These are phyloP conservation scores for Tylopilus sp. DNA, from an alignment of 1,284 basidiomycete genomes.

Conservation along the genomic window DNA sequence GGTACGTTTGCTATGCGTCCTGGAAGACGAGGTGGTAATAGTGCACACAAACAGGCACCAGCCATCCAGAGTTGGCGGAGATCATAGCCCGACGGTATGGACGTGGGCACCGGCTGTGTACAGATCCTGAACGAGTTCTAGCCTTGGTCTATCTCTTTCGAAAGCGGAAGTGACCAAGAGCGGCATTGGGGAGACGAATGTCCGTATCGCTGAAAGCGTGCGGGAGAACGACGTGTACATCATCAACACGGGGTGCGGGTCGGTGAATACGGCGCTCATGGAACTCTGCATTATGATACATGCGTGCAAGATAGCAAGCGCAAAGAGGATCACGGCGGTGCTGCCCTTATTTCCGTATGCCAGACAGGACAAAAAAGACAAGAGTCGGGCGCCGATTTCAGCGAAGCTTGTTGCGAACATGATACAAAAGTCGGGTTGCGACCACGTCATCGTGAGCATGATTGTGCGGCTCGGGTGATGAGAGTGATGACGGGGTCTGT, in stretches of 20 bases:
- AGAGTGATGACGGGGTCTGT: slow-evolving; percentile 5
- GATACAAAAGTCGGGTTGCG: slow-evolving; percentile 96
- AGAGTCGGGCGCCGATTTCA: slow-evolving; percentile 96
- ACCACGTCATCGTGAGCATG: slow-evolving; percentile 92
- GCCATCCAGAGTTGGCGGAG: slow-evolving; percentile 93
- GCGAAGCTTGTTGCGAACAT: slow-evolving; percentile 99
- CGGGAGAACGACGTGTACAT: slow-evolving; percentile 99
- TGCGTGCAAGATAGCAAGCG: slow-evolving; percentile 97
- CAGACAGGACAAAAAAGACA: slow-evolving; percentile 99
- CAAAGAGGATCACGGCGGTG: slow-evolving; percentile 94
- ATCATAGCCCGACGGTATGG: slow-evolving; percentile 87
- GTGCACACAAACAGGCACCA: slow-evolving; percentile 61
- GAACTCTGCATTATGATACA: slow-evolving; percentile 99
- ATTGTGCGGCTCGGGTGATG: not conserved
- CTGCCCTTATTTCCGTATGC: slow-evolving; percentile 94
- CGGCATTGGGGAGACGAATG: slow-evolving; percentile 89
- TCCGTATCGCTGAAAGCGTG: slow-evolving; percentile 93
- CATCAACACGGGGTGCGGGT: slow-evolving; percentile 90
- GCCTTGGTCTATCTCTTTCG: slow-evolving; percentile 82
- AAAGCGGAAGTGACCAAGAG: slow-evolving; percentile 85
- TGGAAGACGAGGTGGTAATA: not conserved
- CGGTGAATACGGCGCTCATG: slow-evolving; percentile 88
- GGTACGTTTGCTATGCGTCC: slow-evolving; percentile 52
- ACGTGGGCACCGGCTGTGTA: slow-evolving; percentile 20
- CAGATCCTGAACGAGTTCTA: slow-evolving; percentile 36